Evolutionary conservation across 345 rosid genomes (phyloP).

Genomic region (Boechera retrofracta): DNA sequence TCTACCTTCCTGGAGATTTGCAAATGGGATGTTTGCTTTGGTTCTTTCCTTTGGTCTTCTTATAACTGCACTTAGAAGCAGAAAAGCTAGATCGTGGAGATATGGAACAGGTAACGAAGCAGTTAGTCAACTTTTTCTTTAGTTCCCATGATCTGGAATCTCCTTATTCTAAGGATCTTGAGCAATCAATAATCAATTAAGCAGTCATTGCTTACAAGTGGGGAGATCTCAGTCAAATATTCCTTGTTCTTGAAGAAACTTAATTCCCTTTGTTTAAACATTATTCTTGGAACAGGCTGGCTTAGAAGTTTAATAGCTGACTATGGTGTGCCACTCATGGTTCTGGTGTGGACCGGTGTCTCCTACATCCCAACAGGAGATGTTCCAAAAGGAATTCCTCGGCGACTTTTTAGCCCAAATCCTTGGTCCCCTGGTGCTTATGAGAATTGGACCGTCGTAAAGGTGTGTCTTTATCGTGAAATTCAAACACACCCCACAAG

Average conservation of each 20-base stretch:
- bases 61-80: conserved; percentile 74
- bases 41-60: conserved; percentile 94
- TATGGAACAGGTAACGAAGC: conserved; percentile 71
- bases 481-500: conserved; percentile 15
- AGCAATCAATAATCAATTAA: conserved; percentile 16
- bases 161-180: conserved; percentile 46
- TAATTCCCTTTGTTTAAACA: neutral
- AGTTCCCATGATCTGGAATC: conserved; percentile 37
- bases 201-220: conserved; percentile 28
- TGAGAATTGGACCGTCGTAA: conserved; percentile 84
- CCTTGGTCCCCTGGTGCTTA: conserved; percentile 98
- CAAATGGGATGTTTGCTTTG: conserved; percentile 94
- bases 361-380: conserved; percentile 77
- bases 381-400: conserved; percentile 91
- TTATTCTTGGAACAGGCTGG: conserved; percentile 62
- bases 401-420: conserved; percentile 91
- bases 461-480: conserved; percentile 46
- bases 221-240: conserved; percentile 27
- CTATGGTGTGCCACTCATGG: conserved; percentile 96
- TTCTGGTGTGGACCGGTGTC: conserved; percentile 85
- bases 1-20: conserved; percentile 83
- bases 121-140: conserved; percentile 28
- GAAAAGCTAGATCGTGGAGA: conserved; percentile 94
- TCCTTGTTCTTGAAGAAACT: conserved; percentile 33
- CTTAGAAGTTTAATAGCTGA: conserved; percentile 88